These are phyloP conservation scores for Xylaria scruposa DNA, from an alignment of 495 filamentous ascomycete species.

Conservation along the genomic window DNA sequence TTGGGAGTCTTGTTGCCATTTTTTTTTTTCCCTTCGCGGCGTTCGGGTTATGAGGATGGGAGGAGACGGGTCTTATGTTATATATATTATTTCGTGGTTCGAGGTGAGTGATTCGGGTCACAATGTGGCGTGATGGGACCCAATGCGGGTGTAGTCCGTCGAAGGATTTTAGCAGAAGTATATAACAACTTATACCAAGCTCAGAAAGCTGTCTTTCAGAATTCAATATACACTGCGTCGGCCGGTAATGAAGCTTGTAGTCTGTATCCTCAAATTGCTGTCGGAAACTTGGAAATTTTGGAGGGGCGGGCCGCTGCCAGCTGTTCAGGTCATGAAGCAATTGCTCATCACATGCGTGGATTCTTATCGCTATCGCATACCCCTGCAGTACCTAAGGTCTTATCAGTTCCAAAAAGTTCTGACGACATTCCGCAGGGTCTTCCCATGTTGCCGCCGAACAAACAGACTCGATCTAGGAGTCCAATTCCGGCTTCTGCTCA, in stretches of 20 bases:
- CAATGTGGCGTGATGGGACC: background rate
- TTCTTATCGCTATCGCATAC: constrained; percentile 14
- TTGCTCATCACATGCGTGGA: background rate
- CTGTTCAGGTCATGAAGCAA: background rate
- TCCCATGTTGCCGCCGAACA: background rate
- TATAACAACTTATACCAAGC: background rate
- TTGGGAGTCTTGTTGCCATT: constrained; percentile 40
- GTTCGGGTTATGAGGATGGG: constrained; percentile 12
- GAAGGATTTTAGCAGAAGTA: background rate
- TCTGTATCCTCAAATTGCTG: constrained; percentile 13
- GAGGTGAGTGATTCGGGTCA: background rate
- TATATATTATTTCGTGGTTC: background rate
- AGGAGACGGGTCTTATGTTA: background rate
- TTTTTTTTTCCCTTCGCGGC: too few relatives aligned
- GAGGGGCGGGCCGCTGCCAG: constrained; percentile 9
- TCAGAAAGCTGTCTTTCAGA: background rate
- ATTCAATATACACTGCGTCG: background rate
- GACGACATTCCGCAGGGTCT: constrained; percentile 17
- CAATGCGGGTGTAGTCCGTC: background rate
- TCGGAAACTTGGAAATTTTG: constrained; percentile 14
- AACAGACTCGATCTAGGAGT: background rate
- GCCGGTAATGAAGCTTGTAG: background rate
- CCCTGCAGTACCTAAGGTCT: background rate
- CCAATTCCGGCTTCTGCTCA: constrained; percentile 29
- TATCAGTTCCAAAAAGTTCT: constrained; percentile 11